phyloP scores from a whole-genome alignment of 176 grass and related monocot genomes.

The Hordeum marinum region DNA sequence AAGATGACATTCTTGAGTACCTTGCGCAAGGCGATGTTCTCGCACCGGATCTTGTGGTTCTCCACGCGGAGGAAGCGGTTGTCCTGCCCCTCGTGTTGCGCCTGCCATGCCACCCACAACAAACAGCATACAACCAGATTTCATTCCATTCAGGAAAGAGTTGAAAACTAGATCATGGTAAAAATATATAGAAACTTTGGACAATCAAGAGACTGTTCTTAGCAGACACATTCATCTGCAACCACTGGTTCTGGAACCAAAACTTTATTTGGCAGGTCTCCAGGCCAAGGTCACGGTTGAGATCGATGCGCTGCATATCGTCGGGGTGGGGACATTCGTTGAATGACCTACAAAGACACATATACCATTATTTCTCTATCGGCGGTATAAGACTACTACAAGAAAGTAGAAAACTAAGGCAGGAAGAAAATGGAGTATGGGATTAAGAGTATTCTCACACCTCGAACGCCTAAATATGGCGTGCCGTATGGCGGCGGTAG shows the following conservation, averaged over 20 bases:
- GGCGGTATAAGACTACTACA: neutral
- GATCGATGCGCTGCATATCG: constrained; percentile 80
- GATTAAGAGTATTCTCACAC: constrained; percentile 5
- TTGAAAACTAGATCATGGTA: neutral
- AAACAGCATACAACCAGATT: neutral
- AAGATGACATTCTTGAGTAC: constrained; percentile 81
- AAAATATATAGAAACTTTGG: neutral
- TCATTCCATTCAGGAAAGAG: neutral
- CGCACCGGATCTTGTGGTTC: constrained; percentile 96
- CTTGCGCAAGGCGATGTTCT: constrained; percentile 89
- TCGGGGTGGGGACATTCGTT: constrained; percentile 90
- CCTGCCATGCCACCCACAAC: constrained; percentile 27
- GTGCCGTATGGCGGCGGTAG: constrained; percentile 88
- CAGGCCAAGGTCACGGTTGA: constrained; percentile 72
- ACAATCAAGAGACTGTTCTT: neutral
- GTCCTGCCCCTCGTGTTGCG: constrained; percentile 78
- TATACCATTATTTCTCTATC: neutral
- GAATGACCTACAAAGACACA: constrained; percentile 51
- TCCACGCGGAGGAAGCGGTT: constrained; percentile 75
- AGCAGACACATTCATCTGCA: constrained; percentile 74
- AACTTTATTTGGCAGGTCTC: constrained; percentile 99
- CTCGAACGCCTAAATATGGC: constrained; percentile 93
- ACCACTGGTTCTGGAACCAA: constrained; percentile 96
- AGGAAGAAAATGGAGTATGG: too few relatives aligned
- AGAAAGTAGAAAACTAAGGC: neutral